Evolutionary conservation across 1,284 basidiomycete species (phyloP), one percentile per base, ranked within the genome.

Genomic region (Xanthoconium separans): DNA sequence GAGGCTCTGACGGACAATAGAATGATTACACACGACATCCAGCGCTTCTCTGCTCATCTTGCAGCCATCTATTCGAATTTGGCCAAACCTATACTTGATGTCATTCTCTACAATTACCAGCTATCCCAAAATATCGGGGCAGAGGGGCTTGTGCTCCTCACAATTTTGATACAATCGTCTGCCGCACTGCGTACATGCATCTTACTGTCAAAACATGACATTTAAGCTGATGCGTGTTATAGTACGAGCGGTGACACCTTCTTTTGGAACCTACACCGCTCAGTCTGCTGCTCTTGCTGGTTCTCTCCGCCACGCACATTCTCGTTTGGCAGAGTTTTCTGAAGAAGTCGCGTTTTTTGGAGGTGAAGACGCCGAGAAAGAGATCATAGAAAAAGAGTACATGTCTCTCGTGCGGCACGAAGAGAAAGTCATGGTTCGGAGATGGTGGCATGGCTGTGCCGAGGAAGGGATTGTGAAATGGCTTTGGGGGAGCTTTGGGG

Each of bases 381-480:
- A 92, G 74, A 80, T 95, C 5, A 84, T 98, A 52, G 95, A 98
- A 70, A 80, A 93, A 44, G 89, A 93, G 55, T 98, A 97, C 73
- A 91, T 92, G 52, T 84, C 85, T 6, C 78, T 97, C 30, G 82
- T 98, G 61, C 89, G 87, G 69, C 96, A 99, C 65, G 90, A 95
- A 70, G 91, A 92, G 65, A 81, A 83, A 53, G 89, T 97, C 3
- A 79, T 96, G 63, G 75, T 82, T 43, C 86, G 90, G 56, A 80
- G 90, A 30, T 91, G 96, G 78, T 93, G 89, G 85, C 94, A 97
- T 71, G 87, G 90, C 2, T 93, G 95, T 73, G 82, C 87, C 9
- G 95, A 98, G 70, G 96, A 99, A 71, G 94, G 94, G 2, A 89
- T 99, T 54, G 90, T 98, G 66, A 98, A 98, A 73, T 96, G 95